phyloP scores from a whole-genome alignment of 257 asterid species.

The Solanum chiquidenum region DNA sequence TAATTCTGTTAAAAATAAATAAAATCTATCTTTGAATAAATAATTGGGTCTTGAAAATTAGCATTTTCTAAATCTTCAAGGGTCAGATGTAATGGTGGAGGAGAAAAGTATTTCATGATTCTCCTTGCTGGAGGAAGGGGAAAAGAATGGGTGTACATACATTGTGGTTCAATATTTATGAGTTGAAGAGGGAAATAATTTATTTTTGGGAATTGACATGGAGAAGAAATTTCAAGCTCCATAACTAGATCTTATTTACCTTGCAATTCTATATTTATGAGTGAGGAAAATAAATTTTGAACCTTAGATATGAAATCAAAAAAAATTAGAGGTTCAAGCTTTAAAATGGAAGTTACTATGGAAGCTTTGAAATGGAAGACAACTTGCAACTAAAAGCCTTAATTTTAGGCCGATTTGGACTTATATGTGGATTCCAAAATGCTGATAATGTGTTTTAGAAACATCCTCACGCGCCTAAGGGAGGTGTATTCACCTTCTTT shows the following conservation, averaged over 20 bases:
- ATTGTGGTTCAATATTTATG: neutral
- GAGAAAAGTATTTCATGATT: constrained; percentile 66
- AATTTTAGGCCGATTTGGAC: neutral
- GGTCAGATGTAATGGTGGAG: constrained; percentile 39
- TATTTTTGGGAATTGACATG: neutral
- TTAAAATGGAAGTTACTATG: neutral
- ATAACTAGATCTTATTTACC: neutral
- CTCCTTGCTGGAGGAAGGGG: constrained; percentile 87
- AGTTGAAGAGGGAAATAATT: neutral
- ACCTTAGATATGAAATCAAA: neutral
- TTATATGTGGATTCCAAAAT: neutral
- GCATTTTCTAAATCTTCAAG: constrained; percentile 14
- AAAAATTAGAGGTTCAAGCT: neutral
- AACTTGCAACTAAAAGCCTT: neutral
- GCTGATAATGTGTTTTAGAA: neutral
- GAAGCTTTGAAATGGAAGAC: neutral
- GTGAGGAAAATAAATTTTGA: neutral
- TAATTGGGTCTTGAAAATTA: neutral
- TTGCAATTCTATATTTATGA: neutral
- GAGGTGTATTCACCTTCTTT: neutral
- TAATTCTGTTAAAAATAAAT: no score
- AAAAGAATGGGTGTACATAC: constrained; percentile 85
- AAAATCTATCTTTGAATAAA: neutral
- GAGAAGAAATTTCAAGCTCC: neutral
- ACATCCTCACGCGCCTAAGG: neutral